A percentile compares a stretch with the other conserved stretches of the same genome.
Evolutionary conservation across 331 rosid genomes (phyloP).

Genomic region (Spiraea crenata): DNA sequence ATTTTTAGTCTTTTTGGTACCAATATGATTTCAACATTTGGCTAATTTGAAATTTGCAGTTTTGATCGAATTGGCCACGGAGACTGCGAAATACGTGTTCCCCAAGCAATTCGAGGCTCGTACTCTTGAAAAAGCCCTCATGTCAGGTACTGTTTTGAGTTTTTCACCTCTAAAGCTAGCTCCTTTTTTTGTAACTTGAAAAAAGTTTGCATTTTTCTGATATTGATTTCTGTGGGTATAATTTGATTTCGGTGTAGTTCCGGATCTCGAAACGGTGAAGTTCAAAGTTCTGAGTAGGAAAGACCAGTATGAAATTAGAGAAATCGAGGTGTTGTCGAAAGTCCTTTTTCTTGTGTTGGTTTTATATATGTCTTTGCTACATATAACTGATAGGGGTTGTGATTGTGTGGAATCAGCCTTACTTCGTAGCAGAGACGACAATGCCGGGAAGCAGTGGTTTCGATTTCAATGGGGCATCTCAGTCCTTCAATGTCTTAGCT

Average conservation of each 20-base stretch:
- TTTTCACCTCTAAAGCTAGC: not conserved
- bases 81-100: conserved; percentile 66
- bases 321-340: conserved; percentile 58
- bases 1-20: not conserved
- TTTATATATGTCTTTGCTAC: not conserved
- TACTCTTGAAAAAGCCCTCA: conserved; percentile 78
- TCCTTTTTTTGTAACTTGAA: not conserved
- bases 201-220: not conserved
- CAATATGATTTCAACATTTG: conserved; percentile 16
- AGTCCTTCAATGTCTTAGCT: conserved; percentile 81
- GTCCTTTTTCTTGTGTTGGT: not conserved
- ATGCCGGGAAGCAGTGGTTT: conserved; percentile 92
- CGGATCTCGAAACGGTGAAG: conserved; percentile 76
- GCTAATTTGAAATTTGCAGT: conserved; percentile 32
- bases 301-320: conserved; percentile 78
- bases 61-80: conserved; percentile 54
- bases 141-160: conserved; percentile 51
- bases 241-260: conserved; percentile 44
- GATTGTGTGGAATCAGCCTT: conserved; percentile 56
- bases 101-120: conserved; percentile 80
- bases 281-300: conserved; percentile 63
- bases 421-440: conserved; percentile 79
- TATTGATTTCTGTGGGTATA: not conserved
- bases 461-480: conserved; percentile 73
- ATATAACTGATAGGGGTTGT: not conserved